Percentiles rank a stretch among this genome's conserved stretches.
These are phyloP conservation scores for Fusarium clavum DNA, from an alignment of 2,329 filamentous ascomycete genomes.

Conservation along the genomic window DNA sequence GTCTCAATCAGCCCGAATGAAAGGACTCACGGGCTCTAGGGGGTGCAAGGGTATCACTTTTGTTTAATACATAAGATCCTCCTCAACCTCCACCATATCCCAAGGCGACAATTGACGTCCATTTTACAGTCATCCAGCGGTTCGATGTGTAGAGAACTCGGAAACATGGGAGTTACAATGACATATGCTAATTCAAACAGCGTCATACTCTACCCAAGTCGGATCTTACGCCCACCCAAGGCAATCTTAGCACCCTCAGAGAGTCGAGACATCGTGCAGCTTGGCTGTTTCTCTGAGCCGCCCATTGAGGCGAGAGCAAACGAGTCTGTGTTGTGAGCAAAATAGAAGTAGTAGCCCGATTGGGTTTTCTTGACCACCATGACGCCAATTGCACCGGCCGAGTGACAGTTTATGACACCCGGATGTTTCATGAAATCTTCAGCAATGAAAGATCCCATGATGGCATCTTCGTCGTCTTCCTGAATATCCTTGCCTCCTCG, in stretches of 20 bases:
- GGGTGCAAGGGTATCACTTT: conserved; percentile 44
- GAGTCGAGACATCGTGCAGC: conserved; percentile 89
- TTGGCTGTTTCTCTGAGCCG: conserved; percentile 77
- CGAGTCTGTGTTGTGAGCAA: conserved; percentile 94
- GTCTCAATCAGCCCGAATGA: background rate
- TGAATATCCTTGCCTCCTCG: conserved; percentile 70
- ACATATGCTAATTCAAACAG: background rate
- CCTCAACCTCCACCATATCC: background rate
- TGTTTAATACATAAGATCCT: conserved; percentile 27
- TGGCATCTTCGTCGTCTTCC: conserved; percentile 80
- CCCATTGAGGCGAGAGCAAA: conserved; percentile 91
- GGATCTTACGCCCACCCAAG: conserved; percentile 65
- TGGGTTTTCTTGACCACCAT: conserved; percentile 88
- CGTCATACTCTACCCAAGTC: conserved; percentile 44
- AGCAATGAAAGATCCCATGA: conserved; percentile 80
- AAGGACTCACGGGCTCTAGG: conserved; percentile 29
- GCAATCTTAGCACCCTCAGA: conserved; percentile 63
- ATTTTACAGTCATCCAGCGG: background rate
- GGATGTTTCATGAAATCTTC: conserved; percentile 95
- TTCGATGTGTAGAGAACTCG: background rate
- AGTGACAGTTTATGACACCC: conserved; percentile 82
- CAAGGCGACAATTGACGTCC: background rate
- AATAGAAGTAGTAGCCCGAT: conserved; percentile 85
- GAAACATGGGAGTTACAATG: background rate
- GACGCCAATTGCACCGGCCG: conserved; percentile 88